A percentile compares a stretch with the other conserved stretches of the same genome.
Conservation (phyloP, 2,329 filamentous ascomycete genomes). For the Fusarium tricinctum region DNA sequence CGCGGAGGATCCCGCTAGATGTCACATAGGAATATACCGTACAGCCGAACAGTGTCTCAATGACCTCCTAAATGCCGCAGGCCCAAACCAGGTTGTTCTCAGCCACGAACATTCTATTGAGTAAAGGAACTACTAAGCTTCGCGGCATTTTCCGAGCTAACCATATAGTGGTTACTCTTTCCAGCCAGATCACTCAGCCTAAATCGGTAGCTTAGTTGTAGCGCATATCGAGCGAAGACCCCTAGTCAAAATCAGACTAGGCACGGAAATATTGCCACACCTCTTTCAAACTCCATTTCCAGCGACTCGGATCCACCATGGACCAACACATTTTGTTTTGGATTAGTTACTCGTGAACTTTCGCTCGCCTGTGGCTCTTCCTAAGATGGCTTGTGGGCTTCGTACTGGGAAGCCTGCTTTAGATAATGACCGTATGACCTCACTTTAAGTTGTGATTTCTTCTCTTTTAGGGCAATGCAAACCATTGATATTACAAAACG, state of each 20-base stretch:
- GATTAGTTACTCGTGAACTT: background rate
- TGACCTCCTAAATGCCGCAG: background rate
- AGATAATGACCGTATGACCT: background rate
- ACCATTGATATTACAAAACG: background rate
- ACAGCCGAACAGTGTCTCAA: background rate
- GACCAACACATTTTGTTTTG: background rate
- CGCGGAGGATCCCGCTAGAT: background rate
- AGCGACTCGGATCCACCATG: background rate
- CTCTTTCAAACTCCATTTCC: background rate
- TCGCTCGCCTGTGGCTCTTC: background rate
- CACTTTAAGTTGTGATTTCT: background rate
- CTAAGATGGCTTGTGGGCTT: background rate
- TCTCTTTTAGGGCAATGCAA: background rate
- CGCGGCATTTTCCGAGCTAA: background rate
- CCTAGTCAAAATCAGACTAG: background rate
- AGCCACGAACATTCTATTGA: background rate
- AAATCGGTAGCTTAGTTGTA: background rate
- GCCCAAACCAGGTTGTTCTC: background rate
- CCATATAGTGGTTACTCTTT: background rate
- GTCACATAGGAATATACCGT: conserved; percentile 3
- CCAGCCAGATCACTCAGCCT: background rate
- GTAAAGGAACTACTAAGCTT: background rate
- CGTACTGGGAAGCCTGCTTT: conserved; percentile 5
- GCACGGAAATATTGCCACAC: background rate
- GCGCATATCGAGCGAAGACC: background rate